Conservation (phyloP, 257 asterid species). For the Scutellaria baicalensis region DNA sequence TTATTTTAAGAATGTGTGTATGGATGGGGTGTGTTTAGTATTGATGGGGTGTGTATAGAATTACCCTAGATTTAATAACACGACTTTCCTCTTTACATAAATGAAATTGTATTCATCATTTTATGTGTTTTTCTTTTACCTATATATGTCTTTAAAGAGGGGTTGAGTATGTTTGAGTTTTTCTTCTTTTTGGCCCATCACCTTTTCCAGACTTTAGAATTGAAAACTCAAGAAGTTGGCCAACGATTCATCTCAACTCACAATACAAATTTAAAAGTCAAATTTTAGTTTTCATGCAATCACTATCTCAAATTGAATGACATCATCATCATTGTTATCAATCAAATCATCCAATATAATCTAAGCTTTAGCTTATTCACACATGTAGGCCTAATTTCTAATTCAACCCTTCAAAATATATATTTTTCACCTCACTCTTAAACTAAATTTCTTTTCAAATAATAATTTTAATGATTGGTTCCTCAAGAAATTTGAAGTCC, state of each 20-base stretch:
- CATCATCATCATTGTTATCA: no score
- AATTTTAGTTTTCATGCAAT: neutral
- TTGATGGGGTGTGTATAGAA: no score
- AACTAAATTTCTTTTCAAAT: no score
- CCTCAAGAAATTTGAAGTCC: no score
- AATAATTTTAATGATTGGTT: no score
- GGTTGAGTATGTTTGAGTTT: neutral
- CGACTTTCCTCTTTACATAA: neutral
- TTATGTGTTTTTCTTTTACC: neutral
- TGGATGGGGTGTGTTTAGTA: no score
- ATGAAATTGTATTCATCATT: neutral
- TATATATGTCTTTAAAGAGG: neutral
- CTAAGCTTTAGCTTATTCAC: no score
- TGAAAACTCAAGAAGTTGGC: neutral
- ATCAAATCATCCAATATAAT: no score
- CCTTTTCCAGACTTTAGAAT: neutral
- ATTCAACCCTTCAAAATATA: no score
- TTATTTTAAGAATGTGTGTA: no score
- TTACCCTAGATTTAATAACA: neutral
- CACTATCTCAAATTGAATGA: neutral
- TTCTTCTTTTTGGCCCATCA: neutral
- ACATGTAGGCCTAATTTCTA: no score
- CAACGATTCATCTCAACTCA: neutral
- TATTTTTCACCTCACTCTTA: no score
- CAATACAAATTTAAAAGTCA: neutral